These are phyloP conservation scores for Ceratocystis cacaofunesta DNA, from an alignment of 2,329 filamentous ascomycete species.

Conservation along the genomic window DNA sequence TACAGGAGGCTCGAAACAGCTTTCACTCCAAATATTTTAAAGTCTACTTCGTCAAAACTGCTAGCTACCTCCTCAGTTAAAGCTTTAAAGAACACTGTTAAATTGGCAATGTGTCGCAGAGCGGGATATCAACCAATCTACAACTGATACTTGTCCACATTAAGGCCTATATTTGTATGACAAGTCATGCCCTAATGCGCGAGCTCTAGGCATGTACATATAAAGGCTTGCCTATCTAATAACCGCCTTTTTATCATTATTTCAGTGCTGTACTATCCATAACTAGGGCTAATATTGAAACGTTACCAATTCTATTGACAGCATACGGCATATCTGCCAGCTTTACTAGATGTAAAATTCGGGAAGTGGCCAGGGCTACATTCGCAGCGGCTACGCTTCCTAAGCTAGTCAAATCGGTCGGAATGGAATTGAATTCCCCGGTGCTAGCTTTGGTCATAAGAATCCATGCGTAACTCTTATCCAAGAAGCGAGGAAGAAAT, in stretches of 20 bases:
- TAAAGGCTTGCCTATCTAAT: not conserved
- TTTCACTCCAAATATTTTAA: not conserved
- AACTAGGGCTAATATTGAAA: slow-evolving; percentile 9
- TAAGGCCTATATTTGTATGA: not conserved
- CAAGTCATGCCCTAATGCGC: not conserved
- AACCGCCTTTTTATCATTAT: not conserved
- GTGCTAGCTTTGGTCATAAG: slow-evolving; percentile 23
- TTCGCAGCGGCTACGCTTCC: slow-evolving; percentile 23
- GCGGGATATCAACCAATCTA: not conserved
- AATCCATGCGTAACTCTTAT: slow-evolving; percentile 23
- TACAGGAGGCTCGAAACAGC: not conserved
- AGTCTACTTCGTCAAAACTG: not conserved
- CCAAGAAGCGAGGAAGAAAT: slow-evolving; percentile 21
- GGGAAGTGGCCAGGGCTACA: slow-evolving; percentile 23
- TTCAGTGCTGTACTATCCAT: not conserved
- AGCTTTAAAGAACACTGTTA: not conserved
- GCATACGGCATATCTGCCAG: slow-evolving; percentile 20
- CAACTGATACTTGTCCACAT: not conserved
- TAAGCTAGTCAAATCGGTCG: slow-evolving; percentile 21
- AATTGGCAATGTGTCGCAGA: not conserved
- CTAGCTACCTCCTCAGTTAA: not conserved
- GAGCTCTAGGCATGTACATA: not conserved
- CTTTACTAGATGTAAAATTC: slow-evolving; percentile 21
- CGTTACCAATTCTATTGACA: slow-evolving; percentile 19
- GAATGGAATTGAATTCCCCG: slow-evolving; percentile 21